Conservation (phyloP, 202 grass and related monocot species). For the Schoenoplectus triqueter region DNA sequence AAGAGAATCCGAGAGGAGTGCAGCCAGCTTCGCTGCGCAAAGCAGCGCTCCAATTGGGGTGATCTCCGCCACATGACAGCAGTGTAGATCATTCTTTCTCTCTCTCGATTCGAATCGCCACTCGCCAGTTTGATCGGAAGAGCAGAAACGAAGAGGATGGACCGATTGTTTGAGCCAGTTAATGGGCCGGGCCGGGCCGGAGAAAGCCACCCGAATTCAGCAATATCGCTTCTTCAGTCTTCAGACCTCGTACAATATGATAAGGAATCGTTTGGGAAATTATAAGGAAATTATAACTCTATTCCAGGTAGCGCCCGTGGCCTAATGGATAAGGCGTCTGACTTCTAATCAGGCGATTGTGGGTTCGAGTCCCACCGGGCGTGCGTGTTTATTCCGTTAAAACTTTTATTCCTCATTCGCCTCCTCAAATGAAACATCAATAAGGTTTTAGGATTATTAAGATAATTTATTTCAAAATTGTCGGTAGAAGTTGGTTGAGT, state of each 20-base stretch:
- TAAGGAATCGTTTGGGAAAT: no score
- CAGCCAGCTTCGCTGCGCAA: not conserved
- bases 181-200: not conserved
- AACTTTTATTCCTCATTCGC: no score
- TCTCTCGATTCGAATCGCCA: not conserved
- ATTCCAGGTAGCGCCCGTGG: conserved; percentile 59
- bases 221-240: no score
- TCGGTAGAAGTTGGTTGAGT: no score
- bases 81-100: not conserved
- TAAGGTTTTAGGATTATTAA: no score
- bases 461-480: no score
- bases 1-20: conserved; percentile 23
- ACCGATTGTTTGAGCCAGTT: not conserved
- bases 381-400: conserved; percentile 30
- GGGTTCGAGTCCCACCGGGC: conserved; percentile 99
- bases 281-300: no score
- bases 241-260: no score
- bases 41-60: not conserved
- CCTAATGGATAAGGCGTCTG: conserved; percentile 98
- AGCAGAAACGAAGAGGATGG: not conserved
- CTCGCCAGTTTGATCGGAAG: no score
- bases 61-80: not conserved
- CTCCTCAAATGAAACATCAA: no score
- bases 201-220: no score
- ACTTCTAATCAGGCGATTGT: conserved; percentile 99